Conservation (phyloP, 345 rosid species). For the Sonneratia caseolaris region DNA sequence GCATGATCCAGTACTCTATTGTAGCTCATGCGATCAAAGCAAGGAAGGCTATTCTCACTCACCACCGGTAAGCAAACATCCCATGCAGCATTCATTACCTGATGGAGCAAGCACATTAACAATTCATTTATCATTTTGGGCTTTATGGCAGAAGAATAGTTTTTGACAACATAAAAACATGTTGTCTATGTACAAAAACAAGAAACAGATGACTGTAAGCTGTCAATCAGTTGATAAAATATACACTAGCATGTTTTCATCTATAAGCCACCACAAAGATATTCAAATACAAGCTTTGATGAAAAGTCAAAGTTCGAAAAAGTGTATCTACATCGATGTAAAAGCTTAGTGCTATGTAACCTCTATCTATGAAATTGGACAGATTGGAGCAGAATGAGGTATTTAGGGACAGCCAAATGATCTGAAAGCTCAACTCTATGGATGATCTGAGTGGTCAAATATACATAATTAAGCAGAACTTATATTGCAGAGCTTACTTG, state of each 20-base stretch:
- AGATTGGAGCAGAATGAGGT: background rate
- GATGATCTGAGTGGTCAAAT: no score
- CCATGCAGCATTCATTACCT: slow-evolving; percentile 96
- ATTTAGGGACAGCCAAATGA: background rate
- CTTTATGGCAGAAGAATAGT: background rate
- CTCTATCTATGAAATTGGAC: background rate
- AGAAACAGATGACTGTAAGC: background rate
- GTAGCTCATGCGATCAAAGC: slow-evolving; percentile 60
- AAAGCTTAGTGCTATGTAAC: background rate
- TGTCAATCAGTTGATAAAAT: no score
- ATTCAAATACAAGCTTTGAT: background rate
- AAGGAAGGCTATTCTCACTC: slow-evolving; percentile 67
- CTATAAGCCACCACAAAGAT: no score
- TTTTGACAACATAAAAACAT: background rate
- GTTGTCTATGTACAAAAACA: background rate
- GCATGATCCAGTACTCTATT: slow-evolving; percentile 66
- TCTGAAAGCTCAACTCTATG: background rate
- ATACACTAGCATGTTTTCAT: no score
- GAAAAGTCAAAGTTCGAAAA: background rate
- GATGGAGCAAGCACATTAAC: slow-evolving; percentile 8
- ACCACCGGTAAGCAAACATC: slow-evolving; percentile 48
- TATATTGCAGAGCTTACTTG: slow-evolving; percentile 38
- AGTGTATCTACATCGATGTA: background rate
- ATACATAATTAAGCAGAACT: background rate
- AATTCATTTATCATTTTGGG: background rate